Base-by-base conservation (phyloP, 1,139 yeast species). In the Nakaseomyces nivariensis region DNA sequence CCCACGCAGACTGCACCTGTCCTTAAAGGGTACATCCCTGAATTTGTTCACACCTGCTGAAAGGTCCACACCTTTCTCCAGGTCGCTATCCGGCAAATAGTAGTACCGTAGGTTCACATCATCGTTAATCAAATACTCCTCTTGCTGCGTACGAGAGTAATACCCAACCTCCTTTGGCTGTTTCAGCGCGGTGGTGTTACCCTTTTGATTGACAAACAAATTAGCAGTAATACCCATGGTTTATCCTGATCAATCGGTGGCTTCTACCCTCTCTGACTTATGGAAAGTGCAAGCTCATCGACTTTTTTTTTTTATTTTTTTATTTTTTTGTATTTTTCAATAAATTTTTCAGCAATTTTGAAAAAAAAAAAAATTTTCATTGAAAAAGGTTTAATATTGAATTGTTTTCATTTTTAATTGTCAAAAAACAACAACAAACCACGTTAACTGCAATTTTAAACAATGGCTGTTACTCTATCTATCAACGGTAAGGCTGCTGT, bases 401-500 rank as follows among this genome's bases (percentile, higher is more conserved):
- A 17, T 17, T 17, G 22, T 17, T 40, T 46, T 13, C 41, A 43
- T 4, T 29, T 29, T 17, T 17, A 2, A 22, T 6, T 11, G 2
- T 29, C 31, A 29, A 29, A 29, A 6, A 37, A 22, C 24, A 1
- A 37, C 25, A 38, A 10, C 10, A 24, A 24, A 17, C 22, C 22
- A 17, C 22, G 22, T 17, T 17, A 17, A 17, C 22, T 17, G 22
- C 22, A 17, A 17, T 17, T 17, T 17, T 17, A 17, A 17, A 27
- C 32, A 4, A 59, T 56, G 60, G 53, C 61, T 52, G 53, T 62
- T 50, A 64, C 71, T 48, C 74, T 88, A 55, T 75, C 82, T 49
- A 70, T 90, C 58, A 96, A 96, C 52, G 90, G 88, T 52, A 89
- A 88, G 73, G 95, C 96, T 7, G 85, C 85, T 40, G 74, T 77